Percentiles rank a stretch among this genome's conserved stretches.
Evolutionary conservation across 169 alveolate genomes (phyloP).

Genomic region (Babesia gibsoni): DNA sequence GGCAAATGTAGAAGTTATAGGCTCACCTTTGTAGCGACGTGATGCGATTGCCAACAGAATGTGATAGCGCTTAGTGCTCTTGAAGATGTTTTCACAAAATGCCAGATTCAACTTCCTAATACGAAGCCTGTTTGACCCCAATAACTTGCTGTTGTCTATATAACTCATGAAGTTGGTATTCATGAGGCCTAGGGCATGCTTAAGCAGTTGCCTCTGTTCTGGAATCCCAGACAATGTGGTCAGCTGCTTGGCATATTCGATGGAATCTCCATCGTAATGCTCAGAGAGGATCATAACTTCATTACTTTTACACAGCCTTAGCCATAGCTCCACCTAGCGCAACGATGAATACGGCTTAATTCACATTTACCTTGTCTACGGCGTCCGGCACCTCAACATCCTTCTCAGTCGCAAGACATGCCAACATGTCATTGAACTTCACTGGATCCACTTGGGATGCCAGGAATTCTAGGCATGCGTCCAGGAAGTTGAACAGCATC

Average conservation of each 20-base stretch:
- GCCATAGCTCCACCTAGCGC: slow-evolving; percentile 50
- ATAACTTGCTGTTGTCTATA: slow-evolving; percentile 1
- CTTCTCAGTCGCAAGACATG: slow-evolving; percentile 27
- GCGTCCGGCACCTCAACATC: background rate
- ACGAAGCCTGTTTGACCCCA: slow-evolving; percentile 32
- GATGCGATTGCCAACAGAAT: slow-evolving; percentile 51
- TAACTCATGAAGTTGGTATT: background rate
- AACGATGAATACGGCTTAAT: background rate
- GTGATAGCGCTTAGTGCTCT: slow-evolving; percentile 40
- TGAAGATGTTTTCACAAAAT: slow-evolving; percentile 24
- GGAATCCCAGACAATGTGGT: background rate
- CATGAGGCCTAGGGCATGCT: background rate
- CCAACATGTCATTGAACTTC: background rate
- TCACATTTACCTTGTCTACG: slow-evolving; percentile 8
- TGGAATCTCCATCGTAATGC: background rate
- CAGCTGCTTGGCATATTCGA: background rate
- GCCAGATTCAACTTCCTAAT: slow-evolving; percentile 29
- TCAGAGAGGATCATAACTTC: slow-evolving; percentile 18
- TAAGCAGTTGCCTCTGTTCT: background rate
- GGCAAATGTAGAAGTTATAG: background rate
- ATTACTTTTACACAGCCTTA: background rate
- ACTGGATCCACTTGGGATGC: slow-evolving; percentile 49
- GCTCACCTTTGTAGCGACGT: slow-evolving; percentile 43
- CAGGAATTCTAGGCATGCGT: slow-evolving; percentile 36
- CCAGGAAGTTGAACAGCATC: slow-evolving; percentile 18